Conservation (phyloP, 345 rosid genomes). For the Eutrema heterophyllum region DNA sequence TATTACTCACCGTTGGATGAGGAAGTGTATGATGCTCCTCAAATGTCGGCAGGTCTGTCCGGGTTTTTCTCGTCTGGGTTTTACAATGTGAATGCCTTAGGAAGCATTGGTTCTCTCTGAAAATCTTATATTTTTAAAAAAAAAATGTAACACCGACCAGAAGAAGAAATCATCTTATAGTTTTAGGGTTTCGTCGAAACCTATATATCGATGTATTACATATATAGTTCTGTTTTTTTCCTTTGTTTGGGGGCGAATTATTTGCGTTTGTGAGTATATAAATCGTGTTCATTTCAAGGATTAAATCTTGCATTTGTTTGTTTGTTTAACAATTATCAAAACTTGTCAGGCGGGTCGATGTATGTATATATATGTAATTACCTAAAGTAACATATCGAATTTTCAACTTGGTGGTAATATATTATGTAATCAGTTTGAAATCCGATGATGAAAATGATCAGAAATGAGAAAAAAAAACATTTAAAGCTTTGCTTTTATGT, state of each 20-base stretch:
- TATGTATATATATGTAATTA: neutral
- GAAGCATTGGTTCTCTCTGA: slow-evolving; percentile 32
- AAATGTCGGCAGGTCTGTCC: slow-evolving; percentile 26
- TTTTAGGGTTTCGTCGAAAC: slow-evolving; percentile 24
- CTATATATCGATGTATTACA: neutral
- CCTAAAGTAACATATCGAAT: neutral
- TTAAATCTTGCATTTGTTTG: neutral
- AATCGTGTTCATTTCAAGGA: neutral
- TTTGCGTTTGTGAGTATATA: slow-evolving; percentile 1
- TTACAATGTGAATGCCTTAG: slow-evolving; percentile 27
- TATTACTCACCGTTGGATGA: slow-evolving; percentile 29
- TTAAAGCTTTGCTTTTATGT: neutral
- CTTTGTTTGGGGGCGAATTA: neutral
- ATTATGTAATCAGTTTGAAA: neutral
- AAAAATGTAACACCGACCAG: neutral
- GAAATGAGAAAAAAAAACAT: neutral
- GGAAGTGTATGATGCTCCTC: slow-evolving; percentile 12
- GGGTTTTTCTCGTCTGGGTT: slow-evolving; percentile 29
- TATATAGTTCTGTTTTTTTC: neutral
- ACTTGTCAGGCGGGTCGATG: neutral
- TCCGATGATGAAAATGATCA: neutral
- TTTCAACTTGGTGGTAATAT: neutral
- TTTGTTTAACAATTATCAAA: neutral
- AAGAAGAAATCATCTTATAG: slow-evolving; percentile 7
- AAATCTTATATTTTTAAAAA: neutral